phyloP scores from a whole-genome alignment of 176 grass and related monocot genomes.

The Oryza brachyantha region DNA sequence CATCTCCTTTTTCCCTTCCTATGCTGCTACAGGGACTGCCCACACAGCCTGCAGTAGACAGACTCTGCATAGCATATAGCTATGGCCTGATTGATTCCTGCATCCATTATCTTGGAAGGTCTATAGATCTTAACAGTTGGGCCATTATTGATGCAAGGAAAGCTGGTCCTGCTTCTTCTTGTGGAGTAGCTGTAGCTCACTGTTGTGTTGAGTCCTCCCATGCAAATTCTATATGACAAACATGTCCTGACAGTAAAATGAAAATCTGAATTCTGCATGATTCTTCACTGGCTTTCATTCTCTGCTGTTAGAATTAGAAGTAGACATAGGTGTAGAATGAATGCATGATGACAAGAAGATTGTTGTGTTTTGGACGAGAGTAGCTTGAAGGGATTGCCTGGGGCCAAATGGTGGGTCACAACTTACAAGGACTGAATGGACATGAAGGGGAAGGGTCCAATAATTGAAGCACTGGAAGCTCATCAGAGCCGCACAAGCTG shows the following conservation, averaged over 20 bases:
- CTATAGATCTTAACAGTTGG: background rate
- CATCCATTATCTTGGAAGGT: background rate
- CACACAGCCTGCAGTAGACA: background rate
- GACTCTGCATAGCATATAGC: background rate
- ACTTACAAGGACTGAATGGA: background rate
- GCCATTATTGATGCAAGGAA: background rate
- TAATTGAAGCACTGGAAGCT: constrained; percentile 37
- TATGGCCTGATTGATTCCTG: constrained; percentile 17
- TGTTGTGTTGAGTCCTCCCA: background rate
- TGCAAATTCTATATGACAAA: background rate
- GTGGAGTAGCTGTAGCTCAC: background rate
- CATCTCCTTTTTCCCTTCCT: background rate
- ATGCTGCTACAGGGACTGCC: background rate
- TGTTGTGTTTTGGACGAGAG: background rate
- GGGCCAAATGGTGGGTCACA: background rate
- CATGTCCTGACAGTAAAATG: background rate
- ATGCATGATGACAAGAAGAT: background rate
- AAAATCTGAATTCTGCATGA: background rate
- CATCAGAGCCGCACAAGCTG: constrained; percentile 40
- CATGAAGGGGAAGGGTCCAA: constrained; percentile 10
- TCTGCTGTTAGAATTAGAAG: background rate
- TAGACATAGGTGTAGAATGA: background rate
- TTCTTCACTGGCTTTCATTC: background rate
- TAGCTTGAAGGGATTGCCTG: background rate
- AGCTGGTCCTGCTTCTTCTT: background rate